phyloP scores from a whole-genome alignment of 768 basidiomycete genomes.

The Kwoniella bestiolae region DNA sequence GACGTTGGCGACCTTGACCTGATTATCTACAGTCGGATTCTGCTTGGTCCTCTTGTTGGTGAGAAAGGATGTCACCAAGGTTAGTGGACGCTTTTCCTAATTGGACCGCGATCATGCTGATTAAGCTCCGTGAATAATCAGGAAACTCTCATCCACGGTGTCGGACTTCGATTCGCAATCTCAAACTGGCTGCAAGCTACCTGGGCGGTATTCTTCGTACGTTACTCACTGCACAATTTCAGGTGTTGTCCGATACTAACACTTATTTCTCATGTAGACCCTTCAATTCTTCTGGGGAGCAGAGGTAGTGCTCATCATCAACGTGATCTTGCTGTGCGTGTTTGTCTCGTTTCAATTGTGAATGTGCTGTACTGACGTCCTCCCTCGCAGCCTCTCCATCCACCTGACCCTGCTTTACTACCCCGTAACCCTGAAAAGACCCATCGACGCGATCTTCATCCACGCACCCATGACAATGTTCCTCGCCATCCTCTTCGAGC shows the following conservation, averaged over 20 bases:
- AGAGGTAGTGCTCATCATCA: slow-evolving; percentile 72
- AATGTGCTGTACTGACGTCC: not conserved
- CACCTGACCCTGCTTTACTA: slow-evolving; percentile 78
- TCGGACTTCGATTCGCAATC: slow-evolving; percentile 75
- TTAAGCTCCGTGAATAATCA: no score
- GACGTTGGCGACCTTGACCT: slow-evolving; percentile 42
- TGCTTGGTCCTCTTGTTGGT: slow-evolving; percentile 76
- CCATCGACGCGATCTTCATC: slow-evolving; percentile 78
- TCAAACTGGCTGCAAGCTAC: slow-evolving; percentile 79
- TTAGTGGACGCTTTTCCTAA: slow-evolving; percentile 43
- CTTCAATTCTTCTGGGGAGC: slow-evolving; percentile 76
- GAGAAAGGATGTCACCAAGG: slow-evolving; percentile 79
- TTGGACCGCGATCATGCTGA: not conserved
- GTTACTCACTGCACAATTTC: slow-evolving; percentile 15
- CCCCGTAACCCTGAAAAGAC: slow-evolving; percentile 58
- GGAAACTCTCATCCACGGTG: slow-evolving; percentile 73
- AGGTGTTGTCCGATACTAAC: no score
- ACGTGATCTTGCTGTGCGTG: slow-evolving; percentile 67
- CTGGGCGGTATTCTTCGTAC: slow-evolving; percentile 79
- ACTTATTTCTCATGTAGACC: no score
- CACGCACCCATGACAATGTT: slow-evolving; percentile 72
- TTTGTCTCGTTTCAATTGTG: not conserved
- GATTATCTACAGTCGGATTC: slow-evolving; percentile 76
- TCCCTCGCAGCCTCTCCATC: slow-evolving; percentile 64
- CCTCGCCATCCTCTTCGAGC: slow-evolving; percentile 67